These are phyloP conservation scores for Sporodiniella umbellata DNA, from an alignment of 371 early-diverging fungal species.

Conservation along the genomic window DNA sequence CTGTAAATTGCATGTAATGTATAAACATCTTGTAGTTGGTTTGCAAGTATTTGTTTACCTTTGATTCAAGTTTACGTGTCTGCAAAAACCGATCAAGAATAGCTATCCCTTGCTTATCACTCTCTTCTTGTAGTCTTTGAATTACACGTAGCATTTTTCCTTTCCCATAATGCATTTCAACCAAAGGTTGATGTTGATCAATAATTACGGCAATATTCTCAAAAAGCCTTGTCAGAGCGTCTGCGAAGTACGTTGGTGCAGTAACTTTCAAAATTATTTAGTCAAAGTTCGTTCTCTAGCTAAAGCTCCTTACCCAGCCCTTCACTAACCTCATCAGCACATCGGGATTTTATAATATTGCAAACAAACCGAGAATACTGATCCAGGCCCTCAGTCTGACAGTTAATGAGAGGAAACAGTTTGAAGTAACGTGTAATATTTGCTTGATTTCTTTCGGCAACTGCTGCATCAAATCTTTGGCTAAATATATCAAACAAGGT, in stretches of 20 bases:
- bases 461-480: constrained; percentile 78
- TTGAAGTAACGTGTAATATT: constrained; percentile 84
- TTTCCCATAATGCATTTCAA: constrained; percentile 79
- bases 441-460: constrained; percentile 61
- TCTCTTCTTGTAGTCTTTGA: constrained; percentile 83
- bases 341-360: constrained; percentile 64
- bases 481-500: constrained; percentile 68
- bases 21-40: too few species aligned
- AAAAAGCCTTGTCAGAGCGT: constrained; percentile 77
- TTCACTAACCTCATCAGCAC: constrained; percentile 61
- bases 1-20: constrained; percentile 19
- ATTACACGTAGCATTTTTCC: constrained; percentile 88
- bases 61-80: constrained; percentile 34
- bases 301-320: constrained; percentile 30
- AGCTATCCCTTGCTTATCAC: constrained; percentile 71
- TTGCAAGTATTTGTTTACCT: constrained; percentile 19
- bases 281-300: not conserved
- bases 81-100: constrained; percentile 73
- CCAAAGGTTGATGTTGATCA: constrained; percentile 79
- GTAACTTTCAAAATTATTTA: constrained; percentile 24
- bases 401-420: constrained; percentile 83
- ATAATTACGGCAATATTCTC: constrained; percentile 84
- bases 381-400: constrained; percentile 81
- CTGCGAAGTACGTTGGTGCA: constrained; percentile 61
- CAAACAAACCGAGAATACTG: constrained; percentile 84